Base-by-base conservation (phyloP, 495 filamentous ascomycete species). In the Bacidia gigantensis region DNA sequence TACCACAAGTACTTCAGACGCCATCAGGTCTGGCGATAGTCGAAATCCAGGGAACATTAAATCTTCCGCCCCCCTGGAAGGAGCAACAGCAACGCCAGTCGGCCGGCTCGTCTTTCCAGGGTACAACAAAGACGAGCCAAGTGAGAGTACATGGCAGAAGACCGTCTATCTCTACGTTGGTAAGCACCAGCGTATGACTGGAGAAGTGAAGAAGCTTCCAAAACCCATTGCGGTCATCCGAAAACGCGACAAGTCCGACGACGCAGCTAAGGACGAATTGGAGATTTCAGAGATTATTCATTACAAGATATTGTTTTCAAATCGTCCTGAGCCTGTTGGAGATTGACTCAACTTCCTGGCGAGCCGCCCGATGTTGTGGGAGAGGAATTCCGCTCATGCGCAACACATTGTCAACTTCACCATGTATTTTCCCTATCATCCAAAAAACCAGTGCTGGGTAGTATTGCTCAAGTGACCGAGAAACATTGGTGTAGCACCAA, bases 31-130 rank as follows among this genome's bases (percentile, higher is more conserved):
- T 77, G 26, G 88, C 87, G n/a, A 68, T 96, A 41, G 74, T 96
- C 53, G 89, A 96, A 65, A 76, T 96, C 17, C 89, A 96, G 69
- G 88, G 86, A 39, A 86, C 81, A 11, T 81, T 96, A 69, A 87
- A 94, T 62, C 60, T 80, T 10, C 79, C 81, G 25, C 56, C 35
- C 48, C 72, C n/a, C 64, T 67, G 20, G 47, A 62, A 2, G 26
- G 38, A 10, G 26, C 63, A 39, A 51, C 26, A 40, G 54, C 76
- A 57, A 75, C 80, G 11, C 66, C 72, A 11, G 70, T 94, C 58
- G 89, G 87, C 43, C 78, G 80, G 44, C 72, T 94, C 44, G 78
- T 82, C 50, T 95, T 96, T 60, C 88, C 87, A 3, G 77, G 86
- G 51, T 86, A 86, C 57, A 69, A 78, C 23, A 57, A 69, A 3